phyloP scores from a whole-genome alignment of 2,329 filamentous ascomycete species.

The Diaporthe ampelina region DNA sequence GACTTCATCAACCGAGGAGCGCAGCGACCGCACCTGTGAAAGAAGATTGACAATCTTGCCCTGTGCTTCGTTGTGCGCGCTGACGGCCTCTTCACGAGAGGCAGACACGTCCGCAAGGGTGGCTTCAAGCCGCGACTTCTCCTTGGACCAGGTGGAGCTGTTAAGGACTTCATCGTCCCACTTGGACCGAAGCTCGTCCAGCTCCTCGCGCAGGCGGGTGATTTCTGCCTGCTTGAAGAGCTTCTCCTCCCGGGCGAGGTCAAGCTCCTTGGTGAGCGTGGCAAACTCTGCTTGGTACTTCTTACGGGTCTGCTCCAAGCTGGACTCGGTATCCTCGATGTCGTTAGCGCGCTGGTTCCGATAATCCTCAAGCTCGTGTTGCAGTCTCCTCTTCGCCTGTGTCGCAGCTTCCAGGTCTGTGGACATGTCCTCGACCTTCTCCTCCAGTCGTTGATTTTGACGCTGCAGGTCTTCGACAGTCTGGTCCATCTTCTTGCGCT shows the following conservation, averaged over 20 bases:
- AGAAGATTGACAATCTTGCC: constrained; percentile 91
- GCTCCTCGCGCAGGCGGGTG: constrained; percentile 89
- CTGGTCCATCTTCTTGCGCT: constrained; percentile 90
- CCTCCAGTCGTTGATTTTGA: constrained; percentile 90
- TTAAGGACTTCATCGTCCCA: constrained; percentile 99
- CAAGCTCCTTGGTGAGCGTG: constrained; percentile 89
- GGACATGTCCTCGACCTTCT: constrained; percentile 90
- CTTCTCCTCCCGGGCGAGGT: constrained; percentile 91
- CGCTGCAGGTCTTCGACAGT: constrained; percentile 91
- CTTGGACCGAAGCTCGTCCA: constrained; percentile 93
- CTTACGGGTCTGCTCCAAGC: constrained; percentile 95
- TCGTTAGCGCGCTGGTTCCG: constrained; percentile 94
- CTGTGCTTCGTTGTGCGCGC: constrained; percentile 95
- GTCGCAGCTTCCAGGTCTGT: constrained; percentile 88
- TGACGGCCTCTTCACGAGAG: constrained; percentile 93
- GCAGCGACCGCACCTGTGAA: constrained; percentile 88
- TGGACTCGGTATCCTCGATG: constrained; percentile 95
- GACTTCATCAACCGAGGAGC: constrained; percentile 87
- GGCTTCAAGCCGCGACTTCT: constrained; percentile 92
- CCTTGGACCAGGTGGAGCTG: constrained; percentile 98
- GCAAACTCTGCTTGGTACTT: constrained; percentile 97
- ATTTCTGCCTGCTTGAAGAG: constrained; percentile 90
- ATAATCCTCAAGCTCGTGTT: constrained; percentile 98
- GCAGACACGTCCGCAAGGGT: constrained; percentile 89
- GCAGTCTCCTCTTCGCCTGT: constrained; percentile 92